Base-by-base conservation (phyloP, 106 monocot genomes). In the Triglochin maritima region DNA sequence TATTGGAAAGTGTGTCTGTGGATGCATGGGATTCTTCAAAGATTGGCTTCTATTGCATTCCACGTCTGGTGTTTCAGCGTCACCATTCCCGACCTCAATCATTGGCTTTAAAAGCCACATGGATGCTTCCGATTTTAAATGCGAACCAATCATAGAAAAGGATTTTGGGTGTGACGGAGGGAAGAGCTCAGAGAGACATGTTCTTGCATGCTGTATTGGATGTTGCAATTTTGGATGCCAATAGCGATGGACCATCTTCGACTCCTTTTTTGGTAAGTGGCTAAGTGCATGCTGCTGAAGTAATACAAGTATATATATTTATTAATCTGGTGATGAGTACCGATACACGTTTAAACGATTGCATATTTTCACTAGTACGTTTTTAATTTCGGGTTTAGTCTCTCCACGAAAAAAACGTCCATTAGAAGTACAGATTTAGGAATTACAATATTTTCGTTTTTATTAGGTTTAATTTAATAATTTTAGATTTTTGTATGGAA, bases 121-220 rank as follows among this genome's bases (percentile, higher is more conserved):
- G 29, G 29, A 29, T 29, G 29, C 29, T 29, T 29, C 29, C 29
- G 29, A 29, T 29, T 29, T 29, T 29, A 1, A 1, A 29, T 29
- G 29, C 29, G 29, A 29, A 29, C 29, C 29, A 29, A 29, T 29
- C 29, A 29, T 29, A 29, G 0, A 29, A 1, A 29, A 29, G 29
- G 29, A 29, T 0, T 29, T 29, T 13, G 57, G 57, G 14, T 13
- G 10, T 14, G 14, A 4, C 4, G 16, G 61, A 62, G 6, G 4
- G 44, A 62, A 4, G 43, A 12, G 7, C 3, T 4, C 29, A 41
- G 4, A 9, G 14, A 4, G 47, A 59, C 53, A 60, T 45, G 41
- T 72, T 67, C 64, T 41, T 79, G 1, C 73, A 79, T 51, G 79
- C 73, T 47, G 69, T 73, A 4, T 55, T 79, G 3, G 72, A 69